Evolutionary conservation across 768 basidiomycete genomes (phyloP).

Genomic region (Heimioporus sp.): DNA sequence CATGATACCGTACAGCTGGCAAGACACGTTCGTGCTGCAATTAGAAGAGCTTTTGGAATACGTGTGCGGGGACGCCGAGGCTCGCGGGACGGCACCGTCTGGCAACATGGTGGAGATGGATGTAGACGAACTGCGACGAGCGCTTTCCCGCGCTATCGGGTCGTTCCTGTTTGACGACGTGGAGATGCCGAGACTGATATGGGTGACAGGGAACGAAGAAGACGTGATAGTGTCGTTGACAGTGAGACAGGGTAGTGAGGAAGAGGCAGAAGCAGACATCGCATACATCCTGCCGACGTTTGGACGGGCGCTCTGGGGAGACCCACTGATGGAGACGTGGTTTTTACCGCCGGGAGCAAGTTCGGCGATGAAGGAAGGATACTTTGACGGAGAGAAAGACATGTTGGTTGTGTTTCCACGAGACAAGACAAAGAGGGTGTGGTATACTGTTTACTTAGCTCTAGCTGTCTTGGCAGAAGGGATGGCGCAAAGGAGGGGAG

Average conservation of each 20-base stretch:
- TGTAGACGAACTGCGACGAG: slow-evolving; percentile 43
- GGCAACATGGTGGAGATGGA: slow-evolving; percentile 15
- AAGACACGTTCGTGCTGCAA: slow-evolving; percentile 63
- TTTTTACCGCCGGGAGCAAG: slow-evolving; percentile 52
- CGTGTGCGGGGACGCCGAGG: slow-evolving; percentile 31
- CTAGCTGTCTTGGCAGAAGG: slow-evolving; percentile 49
- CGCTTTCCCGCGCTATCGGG: slow-evolving; percentile 68
- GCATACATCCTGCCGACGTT: slow-evolving; percentile 39
- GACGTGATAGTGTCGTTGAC: slow-evolving; percentile 52
- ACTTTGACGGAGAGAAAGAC: slow-evolving; percentile 45
- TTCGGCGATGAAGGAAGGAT: slow-evolving; percentile 58
- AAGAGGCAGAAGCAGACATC: slow-evolving; percentile 25
- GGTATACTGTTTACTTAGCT: slow-evolving; percentile 72
- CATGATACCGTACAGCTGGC: slow-evolving; percentile 58
- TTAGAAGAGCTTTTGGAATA: slow-evolving; percentile 56
- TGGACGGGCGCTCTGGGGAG: slow-evolving; percentile 67
- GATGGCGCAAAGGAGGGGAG: slow-evolving; percentile 14
- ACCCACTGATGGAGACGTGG: slow-evolving; percentile 68
- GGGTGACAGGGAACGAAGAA: slow-evolving; percentile 58
- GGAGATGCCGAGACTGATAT: slow-evolving; percentile 64
- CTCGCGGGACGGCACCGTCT: slow-evolving; percentile 9
- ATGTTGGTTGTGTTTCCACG: slow-evolving; percentile 54
- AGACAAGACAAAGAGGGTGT: slow-evolving; percentile 72
- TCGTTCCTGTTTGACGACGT: slow-evolving; percentile 77
- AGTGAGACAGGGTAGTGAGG: slow-evolving; percentile 4